phyloP scores from a whole-genome alignment of 202 grass and related monocot species.

The Zizania palustris region DNA sequence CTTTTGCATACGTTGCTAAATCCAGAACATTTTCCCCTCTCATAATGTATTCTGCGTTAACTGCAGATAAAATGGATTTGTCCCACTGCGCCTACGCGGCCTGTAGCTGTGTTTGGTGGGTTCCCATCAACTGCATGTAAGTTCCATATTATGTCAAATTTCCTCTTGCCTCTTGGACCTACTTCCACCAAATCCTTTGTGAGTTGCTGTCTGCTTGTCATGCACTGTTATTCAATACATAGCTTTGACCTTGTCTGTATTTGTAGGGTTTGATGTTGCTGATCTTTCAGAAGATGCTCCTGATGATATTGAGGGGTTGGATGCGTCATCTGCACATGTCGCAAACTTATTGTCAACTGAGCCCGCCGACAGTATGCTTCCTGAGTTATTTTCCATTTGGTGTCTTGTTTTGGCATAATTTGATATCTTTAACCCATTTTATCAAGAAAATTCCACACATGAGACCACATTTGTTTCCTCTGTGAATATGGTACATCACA shows the following conservation, averaged over 20 bases:
- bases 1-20: neutral
- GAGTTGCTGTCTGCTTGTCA: neutral
- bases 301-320: slow-evolving; percentile 78
- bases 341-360: slow-evolving; percentile 93
- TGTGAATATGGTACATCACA: neutral
- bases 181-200: slow-evolving; percentile 21
- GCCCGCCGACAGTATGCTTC: slow-evolving; percentile 73
- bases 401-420: neutral
- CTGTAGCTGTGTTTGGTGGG: slow-evolving; percentile 82
- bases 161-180: neutral
- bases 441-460: slow-evolving; percentile 6
- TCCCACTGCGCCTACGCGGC: slow-evolving; percentile 79
- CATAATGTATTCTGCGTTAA: neutral
- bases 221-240: slow-evolving; percentile 21
- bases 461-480: neutral
- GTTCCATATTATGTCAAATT: slow-evolving; percentile 36
- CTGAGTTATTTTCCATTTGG: neutral
- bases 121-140: slow-evolving; percentile 89
- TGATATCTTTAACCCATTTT: slow-evolving; percentile 3
- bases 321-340: slow-evolving; percentile 85
- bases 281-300: slow-evolving; percentile 82
- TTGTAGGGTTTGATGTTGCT: slow-evolving; percentile 87
- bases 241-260: slow-evolving; percentile 2
- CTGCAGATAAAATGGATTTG: slow-evolving; percentile 99
- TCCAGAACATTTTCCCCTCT: neutral